Evolutionary conservation across 2,329 filamentous ascomycete species (phyloP), one percentile per base, ranked within the genome.

Genomic region (Fusarium drepaniforme): DNA sequence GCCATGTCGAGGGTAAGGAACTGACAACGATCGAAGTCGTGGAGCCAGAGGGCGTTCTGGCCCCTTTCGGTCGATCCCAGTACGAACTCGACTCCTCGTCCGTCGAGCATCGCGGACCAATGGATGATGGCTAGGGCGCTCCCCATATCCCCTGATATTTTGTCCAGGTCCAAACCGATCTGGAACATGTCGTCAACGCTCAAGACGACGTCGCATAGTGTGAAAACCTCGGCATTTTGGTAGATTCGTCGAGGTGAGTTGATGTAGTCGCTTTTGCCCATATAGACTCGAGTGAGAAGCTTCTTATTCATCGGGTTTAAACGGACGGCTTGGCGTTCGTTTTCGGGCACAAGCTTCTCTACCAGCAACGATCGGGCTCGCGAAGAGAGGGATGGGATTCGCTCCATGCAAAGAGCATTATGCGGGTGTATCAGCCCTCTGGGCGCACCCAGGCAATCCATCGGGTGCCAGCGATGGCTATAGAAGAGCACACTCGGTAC

Each of bases 241-340:
- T 49, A 49, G 1, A 49, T 2, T 0, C 44, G 44, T 3, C 44
- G 15, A 0, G 4, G 4, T 1, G 44, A 25, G 16, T 25, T 25
- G 44, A 49, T 15, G 25, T 49, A 25, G 25, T 49, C 44, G 44
- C 44, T 25, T 25, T 49, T 49, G 44, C 23, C 51, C 25, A 56
- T 11, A 21, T 56, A 56, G 1, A 56, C 18, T 12, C 30, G 28
- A 1, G 30, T 28, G n/a, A 56, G 51, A 8, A 30, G n/a, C 11
- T 33, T 56, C 28, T 21, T 56, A 18, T 56, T 56, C 1, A 49
- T 1, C 3, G 23, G 15, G 5, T 49, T 49, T 1, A 8, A 9
- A 1, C 44, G 23, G 4, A 49, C 44, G 23, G 23, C 44, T 11
- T 11, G 44, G 2, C 23, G 15, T 15, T 49, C 44, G 5, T 28